Base-by-base conservation (phyloP, 2,329 filamentous ascomycete genomes). In the Chaetomiaceae sp. region DNA sequence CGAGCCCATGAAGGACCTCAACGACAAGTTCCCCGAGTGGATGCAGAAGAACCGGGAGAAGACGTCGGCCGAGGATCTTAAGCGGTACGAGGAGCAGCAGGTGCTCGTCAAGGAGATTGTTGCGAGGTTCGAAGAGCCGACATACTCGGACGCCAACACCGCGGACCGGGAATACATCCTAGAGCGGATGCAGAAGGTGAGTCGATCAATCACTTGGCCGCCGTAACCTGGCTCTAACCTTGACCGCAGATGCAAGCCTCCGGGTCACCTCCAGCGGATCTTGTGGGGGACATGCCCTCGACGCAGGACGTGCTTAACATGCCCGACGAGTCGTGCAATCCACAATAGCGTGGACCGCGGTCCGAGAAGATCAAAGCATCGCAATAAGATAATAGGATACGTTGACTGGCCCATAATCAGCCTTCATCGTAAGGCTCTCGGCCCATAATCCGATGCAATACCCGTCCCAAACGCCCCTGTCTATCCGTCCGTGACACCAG, bases 1-100 rank as follows among this genome's bases (percentile, higher is more conserved):
- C 68, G 92, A 99, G 73, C 94, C 94, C 2, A 96, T 99, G 91
- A 96, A 96, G 75, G 94, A 99, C 72, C 76, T 99, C 44, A 76
- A 95, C 69, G 87, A 89, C 49, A 97, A 96, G 71, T 99, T 94
- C 66, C 92, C 91, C 0, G 83, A 73, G 2, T 99, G 94, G 92
- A 78, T 99, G 68, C 80, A 81, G 64, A 86, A 88, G 72, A 92
- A 96, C 69, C 77, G 77, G 62, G 79, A 73, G 37, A 83, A 75
- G 22, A 84, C 83, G 47, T 72, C 84, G 2, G 71, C 79, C 47
- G 89, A 88, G 45, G 92, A 97, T 65, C 69, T 91, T 67, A 82
- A 83, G 66, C 77, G 91, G 54, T 97, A 95, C 68, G 79, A 88
- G 69, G 83, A 87, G 69, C 94, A 99, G 72, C 84, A 89, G 66